Conservation (phyloP, 306 rosid genomes). For the Prinsepia uniflora region DNA sequence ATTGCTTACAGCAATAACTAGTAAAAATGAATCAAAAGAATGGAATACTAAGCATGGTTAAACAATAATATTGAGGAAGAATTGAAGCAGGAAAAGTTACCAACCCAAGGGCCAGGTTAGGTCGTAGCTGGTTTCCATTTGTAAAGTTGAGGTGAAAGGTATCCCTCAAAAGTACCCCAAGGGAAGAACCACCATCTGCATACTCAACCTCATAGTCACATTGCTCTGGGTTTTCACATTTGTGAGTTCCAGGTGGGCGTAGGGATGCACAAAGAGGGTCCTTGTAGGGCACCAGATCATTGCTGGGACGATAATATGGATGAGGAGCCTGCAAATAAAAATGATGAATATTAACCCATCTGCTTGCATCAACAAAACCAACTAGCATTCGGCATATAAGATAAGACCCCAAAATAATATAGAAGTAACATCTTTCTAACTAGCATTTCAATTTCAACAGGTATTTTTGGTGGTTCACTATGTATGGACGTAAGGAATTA, state of each 20-base stretch:
- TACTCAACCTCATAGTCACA: slow-evolving; percentile 81
- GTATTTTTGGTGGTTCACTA: background rate
- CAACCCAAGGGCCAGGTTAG: slow-evolving; percentile 75
- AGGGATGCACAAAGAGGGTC: slow-evolving; percentile 71
- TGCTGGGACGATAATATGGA: slow-evolving; percentile 67
- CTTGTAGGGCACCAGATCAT: slow-evolving; percentile 62
- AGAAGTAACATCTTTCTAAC: no score
- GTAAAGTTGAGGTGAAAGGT: slow-evolving; percentile 57
- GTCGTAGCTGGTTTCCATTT: slow-evolving; percentile 53
- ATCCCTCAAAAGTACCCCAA: slow-evolving; percentile 77
- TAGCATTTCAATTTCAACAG: no score
- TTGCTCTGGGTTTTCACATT: slow-evolving; percentile 60
- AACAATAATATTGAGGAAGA: background rate
- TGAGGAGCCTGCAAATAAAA: slow-evolving; percentile 59
- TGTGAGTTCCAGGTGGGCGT: slow-evolving; percentile 43
- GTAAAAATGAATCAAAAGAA: background rate
- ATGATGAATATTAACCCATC: background rate
- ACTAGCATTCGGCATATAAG: background rate
- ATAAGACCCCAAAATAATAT: background rate
- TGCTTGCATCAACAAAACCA: background rate
- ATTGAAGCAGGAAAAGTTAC: slow-evolving; percentile 27
- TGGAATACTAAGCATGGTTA: background rate
- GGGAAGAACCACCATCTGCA: slow-evolving; percentile 80
- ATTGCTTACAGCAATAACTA: background rate
- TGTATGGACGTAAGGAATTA: slow-evolving; percentile 10